Evolutionary conservation across 2,329 filamentous ascomycete species (phyloP).

Genomic region (Phoma sp.): DNA sequence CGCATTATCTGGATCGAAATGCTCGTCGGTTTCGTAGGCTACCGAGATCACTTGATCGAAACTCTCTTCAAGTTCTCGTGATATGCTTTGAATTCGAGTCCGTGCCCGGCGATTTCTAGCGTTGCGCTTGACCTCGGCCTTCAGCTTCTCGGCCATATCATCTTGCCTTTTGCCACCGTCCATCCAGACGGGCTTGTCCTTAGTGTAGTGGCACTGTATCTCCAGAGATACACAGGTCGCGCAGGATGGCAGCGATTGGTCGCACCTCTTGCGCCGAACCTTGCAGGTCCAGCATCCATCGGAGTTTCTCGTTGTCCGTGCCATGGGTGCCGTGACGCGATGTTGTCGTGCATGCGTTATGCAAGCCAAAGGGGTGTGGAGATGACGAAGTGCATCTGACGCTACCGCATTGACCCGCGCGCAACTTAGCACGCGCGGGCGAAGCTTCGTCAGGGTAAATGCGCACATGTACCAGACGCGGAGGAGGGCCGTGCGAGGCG

Average conservation of each 20-base stretch:
- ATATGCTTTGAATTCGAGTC: neutral
- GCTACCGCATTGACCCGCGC: neutral
- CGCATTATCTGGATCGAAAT: neutral
- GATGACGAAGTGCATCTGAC: neutral
- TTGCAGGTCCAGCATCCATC: constrained; percentile 67
- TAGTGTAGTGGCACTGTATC: constrained; percentile 62
- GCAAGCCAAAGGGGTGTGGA: neutral
- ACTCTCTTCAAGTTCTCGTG: neutral
- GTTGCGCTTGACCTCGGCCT: constrained; percentile 63
- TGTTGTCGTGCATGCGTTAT: too few species aligned
- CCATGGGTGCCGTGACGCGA: too few species aligned
- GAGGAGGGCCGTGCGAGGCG: too few species aligned
- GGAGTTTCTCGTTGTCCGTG: neutral
- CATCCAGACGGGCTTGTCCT: constrained; percentile 49
- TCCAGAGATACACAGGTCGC: constrained; percentile 59
- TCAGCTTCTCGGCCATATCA: constrained; percentile 61
- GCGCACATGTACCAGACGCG: neutral
- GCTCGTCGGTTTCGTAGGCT: too few species aligned
- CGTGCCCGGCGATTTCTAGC: constrained; percentile 52
- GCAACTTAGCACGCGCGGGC: neutral
- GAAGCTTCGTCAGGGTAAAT: neutral
- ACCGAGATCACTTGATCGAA: neutral
- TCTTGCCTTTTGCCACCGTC: constrained; percentile 51
- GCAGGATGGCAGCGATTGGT: constrained; percentile 61
- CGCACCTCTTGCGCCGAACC: constrained; percentile 67